Evolutionary conservation across 2,329 filamentous ascomycete species (phyloP).

Genomic region (Trichoderma afroharzianum): DNA sequence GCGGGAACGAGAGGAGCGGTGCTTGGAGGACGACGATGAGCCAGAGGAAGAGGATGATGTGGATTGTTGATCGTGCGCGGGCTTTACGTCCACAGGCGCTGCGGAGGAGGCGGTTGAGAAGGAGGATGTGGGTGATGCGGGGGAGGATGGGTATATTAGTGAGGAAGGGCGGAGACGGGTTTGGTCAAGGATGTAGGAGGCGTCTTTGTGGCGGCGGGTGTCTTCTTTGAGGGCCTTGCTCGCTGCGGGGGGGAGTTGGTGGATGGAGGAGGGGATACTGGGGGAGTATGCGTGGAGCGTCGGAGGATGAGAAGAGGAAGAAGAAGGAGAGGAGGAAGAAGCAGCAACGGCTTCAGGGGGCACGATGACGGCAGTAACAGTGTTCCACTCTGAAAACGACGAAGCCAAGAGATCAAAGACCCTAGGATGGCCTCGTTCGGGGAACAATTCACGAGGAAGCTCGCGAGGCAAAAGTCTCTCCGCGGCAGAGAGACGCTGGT

Average conservation of each 20-base stretch:
- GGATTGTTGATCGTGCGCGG: background rate
- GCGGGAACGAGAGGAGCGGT: background rate
- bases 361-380: background rate
- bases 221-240: slow-evolving; percentile 13
- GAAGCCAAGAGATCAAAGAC: slow-evolving; percentile 52
- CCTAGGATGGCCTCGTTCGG: slow-evolving; percentile 52
- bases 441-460: slow-evolving; percentile 72
- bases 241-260: slow-evolving; percentile 1
- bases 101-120: background rate
- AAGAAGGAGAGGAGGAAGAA: background rate
- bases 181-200: background rate
- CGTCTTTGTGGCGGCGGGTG: slow-evolving; percentile 10
- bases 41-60: background rate
- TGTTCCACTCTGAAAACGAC: slow-evolving; percentile 7
- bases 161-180: background rate
- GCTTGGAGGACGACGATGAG: background rate
- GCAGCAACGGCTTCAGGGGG: background rate
- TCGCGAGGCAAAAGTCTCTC: slow-evolving; percentile 45
- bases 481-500: background rate
- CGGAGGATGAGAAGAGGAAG: background rate
- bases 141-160: background rate
- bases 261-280: background rate
- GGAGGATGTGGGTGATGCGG: background rate
- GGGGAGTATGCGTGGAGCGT: background rate
- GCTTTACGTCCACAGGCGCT: background rate